Evolutionary conservation across 116 monocot species (phyloP), one percentile per base, ranked within the genome.

Genomic region (Phalaenopsis hybrid): DNA sequence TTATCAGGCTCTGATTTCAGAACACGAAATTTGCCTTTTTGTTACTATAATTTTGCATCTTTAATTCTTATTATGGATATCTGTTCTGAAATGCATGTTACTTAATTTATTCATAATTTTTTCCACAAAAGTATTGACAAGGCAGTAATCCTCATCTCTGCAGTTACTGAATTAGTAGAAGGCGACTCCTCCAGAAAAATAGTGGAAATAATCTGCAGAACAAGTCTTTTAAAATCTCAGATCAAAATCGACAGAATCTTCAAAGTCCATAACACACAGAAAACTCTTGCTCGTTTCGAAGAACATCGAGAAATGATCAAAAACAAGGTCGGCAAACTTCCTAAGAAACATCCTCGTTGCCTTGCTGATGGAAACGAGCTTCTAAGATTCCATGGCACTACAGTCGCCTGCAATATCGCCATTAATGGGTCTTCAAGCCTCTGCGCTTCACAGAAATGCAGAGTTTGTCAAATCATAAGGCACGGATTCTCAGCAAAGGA

Each of bases 171-270:
- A 44, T 83, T 91, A 45, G 83, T 81, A 31, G 88, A 88, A 91
- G 91, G 91, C 0, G 91, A 91, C 75, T 91, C 88, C 12, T 88
- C 91, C 0, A 84, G 91, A 31, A 91, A 91, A 77, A 91, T 91
- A 21, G 88, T 91, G 5, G 91, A 91, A 75, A 88, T 91, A 45
- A 91, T 91, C 55, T 91, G 91, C 81, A 82, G 85, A 78, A 84
- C 91, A 46, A 88, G 87, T 77, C 78, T 73, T 85, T n/a, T 85
- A 41, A 91, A 91, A 75, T 82, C 50, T 11, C 25, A 77, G 23
- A 12, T 18, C 86, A 85, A 37, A 72, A 91, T 91, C n/a, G 91
- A 89, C 52, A 79, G 91, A 25, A 85, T 91, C 48, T 57, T 91
- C 5, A 91, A 91, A 80, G 89, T 91, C 46, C 91, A 91, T 75